A percentile compares a stretch with the other conserved stretches of the same genome.
Evolutionary conservation across 768 basidiomycete species (phyloP).

Genomic region (Termitomyces sp.): DNA sequence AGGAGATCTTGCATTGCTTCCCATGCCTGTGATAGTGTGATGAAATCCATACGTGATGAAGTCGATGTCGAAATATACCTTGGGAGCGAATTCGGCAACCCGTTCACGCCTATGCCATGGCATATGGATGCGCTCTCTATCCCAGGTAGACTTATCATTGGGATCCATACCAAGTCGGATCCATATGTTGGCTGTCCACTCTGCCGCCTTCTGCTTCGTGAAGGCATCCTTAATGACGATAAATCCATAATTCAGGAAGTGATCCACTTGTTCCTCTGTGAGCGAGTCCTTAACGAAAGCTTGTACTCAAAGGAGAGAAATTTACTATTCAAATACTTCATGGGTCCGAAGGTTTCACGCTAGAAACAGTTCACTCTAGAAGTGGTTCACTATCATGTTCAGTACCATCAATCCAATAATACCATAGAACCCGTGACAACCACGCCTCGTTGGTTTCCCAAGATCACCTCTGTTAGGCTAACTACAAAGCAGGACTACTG

Average conservation of each 20-base stretch:
- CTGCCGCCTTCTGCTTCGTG: slow-evolving; percentile 40
- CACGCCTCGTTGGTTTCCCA: background rate
- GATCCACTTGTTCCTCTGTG: slow-evolving; percentile 41
- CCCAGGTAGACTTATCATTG: slow-evolving; percentile 50
- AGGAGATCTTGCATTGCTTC: slow-evolving; percentile 54
- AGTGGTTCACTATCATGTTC: background rate
- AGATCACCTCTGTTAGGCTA: background rate
- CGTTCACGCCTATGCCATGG: slow-evolving; percentile 41
- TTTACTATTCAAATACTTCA: slow-evolving; percentile 31
- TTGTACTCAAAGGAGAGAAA: slow-evolving; percentile 1
- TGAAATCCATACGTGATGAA: background rate
- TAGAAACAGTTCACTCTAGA: background rate
- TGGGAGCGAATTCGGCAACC: slow-evolving; percentile 47
- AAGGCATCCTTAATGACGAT: slow-evolving; percentile 49
- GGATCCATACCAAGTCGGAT: slow-evolving; percentile 45
- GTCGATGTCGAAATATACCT: slow-evolving; percentile 23
- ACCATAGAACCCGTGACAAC: background rate
- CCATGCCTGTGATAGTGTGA: slow-evolving; percentile 37
- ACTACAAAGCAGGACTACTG: background rate
- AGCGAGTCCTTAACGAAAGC: background rate
- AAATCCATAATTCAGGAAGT: slow-evolving; percentile 53
- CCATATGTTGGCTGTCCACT: slow-evolving; percentile 49
- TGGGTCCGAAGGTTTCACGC: background rate
- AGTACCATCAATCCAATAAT: background rate
- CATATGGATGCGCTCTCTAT: slow-evolving; percentile 47